Percentiles rank a stretch among this genome's conserved stretches.
phyloP scores from a whole-genome alignment of 192 early-diverging fungal species.

The Podila epicladia region DNA sequence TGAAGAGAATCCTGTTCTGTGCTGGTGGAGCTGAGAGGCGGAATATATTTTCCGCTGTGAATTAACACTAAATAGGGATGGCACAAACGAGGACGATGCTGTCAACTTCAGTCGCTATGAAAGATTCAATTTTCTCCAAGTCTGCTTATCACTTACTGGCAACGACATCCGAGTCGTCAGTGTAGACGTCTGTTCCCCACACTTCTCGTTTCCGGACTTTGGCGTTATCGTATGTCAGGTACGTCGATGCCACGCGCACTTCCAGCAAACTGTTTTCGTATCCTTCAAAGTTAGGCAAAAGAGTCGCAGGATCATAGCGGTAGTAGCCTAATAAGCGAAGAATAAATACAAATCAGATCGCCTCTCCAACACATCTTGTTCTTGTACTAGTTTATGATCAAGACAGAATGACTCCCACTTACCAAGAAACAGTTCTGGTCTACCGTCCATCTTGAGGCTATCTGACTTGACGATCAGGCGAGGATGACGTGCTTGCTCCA shows the following conservation, averaged over 20 bases:
- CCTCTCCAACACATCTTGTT: background rate
- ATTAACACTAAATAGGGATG: constrained; percentile 55
- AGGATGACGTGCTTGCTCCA: constrained; percentile 18
- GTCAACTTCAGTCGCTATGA: background rate
- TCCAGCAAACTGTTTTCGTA: constrained; percentile 67
- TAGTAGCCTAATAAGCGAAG: constrained; percentile 46
- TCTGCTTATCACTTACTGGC: constrained; percentile 63
- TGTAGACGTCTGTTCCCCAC: constrained; percentile 90
- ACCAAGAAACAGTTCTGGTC: constrained; percentile 45
- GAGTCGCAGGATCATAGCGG: constrained; percentile 54
- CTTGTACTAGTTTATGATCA: background rate
- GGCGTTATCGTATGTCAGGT: constrained; percentile 70
- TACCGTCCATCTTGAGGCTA: constrained; percentile 35
- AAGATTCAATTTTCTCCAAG: background rate
- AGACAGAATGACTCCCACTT: background rate
- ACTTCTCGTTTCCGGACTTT: constrained; percentile 70
- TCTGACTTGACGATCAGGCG: constrained; percentile 49
- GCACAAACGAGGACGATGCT: background rate
- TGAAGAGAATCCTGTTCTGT: constrained; percentile 24
- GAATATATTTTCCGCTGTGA: constrained; percentile 49
- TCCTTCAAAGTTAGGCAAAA: constrained; percentile 59
- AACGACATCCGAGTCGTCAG: constrained; percentile 87
- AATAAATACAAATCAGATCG: background rate
- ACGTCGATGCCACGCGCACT: constrained; percentile 70
- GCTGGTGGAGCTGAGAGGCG: constrained; percentile 16